Evolutionary conservation across 2,329 filamentous ascomycete genomes (phyloP), one percentile per base, ranked within the genome.

Genomic region (Escovopsis sp.): DNA sequence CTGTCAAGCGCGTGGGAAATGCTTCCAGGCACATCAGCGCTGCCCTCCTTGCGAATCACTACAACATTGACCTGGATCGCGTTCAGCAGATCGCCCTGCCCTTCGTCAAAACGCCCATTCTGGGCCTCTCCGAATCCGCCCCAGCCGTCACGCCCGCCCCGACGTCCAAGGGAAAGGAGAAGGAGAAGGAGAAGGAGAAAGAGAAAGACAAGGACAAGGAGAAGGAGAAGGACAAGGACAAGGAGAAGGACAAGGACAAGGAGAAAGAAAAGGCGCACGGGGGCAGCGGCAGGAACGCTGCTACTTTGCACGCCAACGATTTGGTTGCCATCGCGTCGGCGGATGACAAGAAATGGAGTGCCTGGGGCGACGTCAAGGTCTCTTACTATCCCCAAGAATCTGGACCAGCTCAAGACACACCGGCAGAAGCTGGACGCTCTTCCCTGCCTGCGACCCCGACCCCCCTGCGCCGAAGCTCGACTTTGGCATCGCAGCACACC

Each of bases 81-180:
- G 76, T 98, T 40, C 82, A 88, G 49, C 84, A 85, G 60, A 68
- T 98, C 41, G 81, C 89, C 6, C 66, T 79, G 44, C 85, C 89
- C 7, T 94, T 96, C 55, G 69, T 79, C 37, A 93, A 86, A 62
- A 83, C 77, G 1, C 69, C 72, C 2, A 67, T 75, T 24, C 55
- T 67, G 33, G 74, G 67, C 45, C 55, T 71, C 27, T 57, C 67
- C 3, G 76, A 74, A 35, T 57, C 72, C 13, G 62, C 72, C 5
- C 61, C 73, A n/a, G 56, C 68, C 8, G 67, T 72, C 5, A 71
- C 76, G 12, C 66, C 62, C 31, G 68, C 67, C 11, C 73, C 76
- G n/a, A 58, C 65, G 16, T 63, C 63, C 41, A 94, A 94, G 62
- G 77, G 73, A 39, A 94, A 89, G 59, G 86, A 93, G 11, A 88